phyloP scores from a whole-genome alignment of 1,139 yeast genomes.

The Suhomyces bolitotheri region DNA sequence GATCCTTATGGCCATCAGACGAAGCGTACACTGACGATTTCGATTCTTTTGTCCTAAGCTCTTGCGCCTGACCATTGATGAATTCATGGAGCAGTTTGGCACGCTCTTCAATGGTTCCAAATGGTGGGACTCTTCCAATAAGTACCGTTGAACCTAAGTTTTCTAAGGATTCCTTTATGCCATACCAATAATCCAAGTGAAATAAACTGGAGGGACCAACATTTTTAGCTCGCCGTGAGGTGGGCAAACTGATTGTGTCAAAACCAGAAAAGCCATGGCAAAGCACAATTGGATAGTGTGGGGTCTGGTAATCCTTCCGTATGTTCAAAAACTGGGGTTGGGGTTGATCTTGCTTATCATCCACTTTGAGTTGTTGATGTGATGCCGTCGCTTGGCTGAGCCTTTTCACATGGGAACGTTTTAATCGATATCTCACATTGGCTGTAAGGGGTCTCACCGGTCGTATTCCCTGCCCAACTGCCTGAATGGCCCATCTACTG shows the following conservation, averaged over 20 bases:
- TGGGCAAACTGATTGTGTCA: slow-evolving; percentile 57
- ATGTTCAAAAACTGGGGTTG: slow-evolving; percentile 9
- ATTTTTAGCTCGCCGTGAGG: slow-evolving; percentile 15
- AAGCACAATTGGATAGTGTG: slow-evolving; percentile 64
- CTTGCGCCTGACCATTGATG: slow-evolving; percentile 45
- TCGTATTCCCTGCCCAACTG: too few relatives aligned
- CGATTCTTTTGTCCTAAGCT: slow-evolving; percentile 28
- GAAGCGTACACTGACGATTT: slow-evolving; percentile 33
- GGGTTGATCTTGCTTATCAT: too few relatives aligned
- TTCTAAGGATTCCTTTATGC: slow-evolving; percentile 64
- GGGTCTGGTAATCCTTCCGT: slow-evolving; percentile 28
- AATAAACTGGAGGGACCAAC: slow-evolving; percentile 3
- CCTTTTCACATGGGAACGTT: too few relatives aligned
- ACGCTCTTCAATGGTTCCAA: slow-evolving; percentile 71
- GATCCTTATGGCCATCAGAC: slow-evolving; percentile 6
- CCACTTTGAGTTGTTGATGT: too few relatives aligned
- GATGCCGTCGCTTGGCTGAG: too few relatives aligned
- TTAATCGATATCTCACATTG: too few relatives aligned
- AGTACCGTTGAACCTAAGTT: slow-evolving; percentile 65
- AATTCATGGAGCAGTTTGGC: slow-evolving; percentile 59
- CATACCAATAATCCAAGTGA: slow-evolving; percentile 73
- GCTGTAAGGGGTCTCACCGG: too few relatives aligned
- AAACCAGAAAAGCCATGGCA: slow-evolving; percentile 89
- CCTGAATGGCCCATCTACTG: too few relatives aligned
- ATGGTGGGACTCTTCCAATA: slow-evolving; percentile 80